Percentiles rank a stretch among this genome's conserved stretches.
phyloP scores from a whole-genome alignment of 2,329 filamentous ascomycete genomes.

The Sarocladium strictum region DNA sequence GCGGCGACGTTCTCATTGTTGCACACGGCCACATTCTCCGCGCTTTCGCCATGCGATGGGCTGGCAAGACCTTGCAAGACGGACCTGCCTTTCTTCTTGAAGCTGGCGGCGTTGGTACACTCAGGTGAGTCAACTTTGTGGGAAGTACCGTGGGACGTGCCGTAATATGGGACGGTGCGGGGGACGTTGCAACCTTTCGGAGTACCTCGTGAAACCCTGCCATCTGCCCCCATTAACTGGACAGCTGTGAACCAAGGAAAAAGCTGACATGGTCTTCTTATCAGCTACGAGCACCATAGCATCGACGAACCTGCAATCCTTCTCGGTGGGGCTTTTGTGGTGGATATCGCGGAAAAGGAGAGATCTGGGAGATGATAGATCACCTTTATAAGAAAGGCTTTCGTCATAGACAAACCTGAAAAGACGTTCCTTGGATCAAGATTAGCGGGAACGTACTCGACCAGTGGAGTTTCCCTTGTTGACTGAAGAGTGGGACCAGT shows the following conservation, averaged over 20 bases:
- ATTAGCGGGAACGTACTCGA: not conserved
- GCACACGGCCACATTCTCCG: constrained; percentile 87
- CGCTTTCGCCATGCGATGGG: constrained; percentile 84
- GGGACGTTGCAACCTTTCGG: not conserved
- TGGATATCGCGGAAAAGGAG: constrained; percentile 29
- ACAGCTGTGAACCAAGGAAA: not conserved
- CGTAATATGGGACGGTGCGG: not conserved
- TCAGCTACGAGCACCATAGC: constrained; percentile 72
- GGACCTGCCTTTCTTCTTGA: constrained; percentile 80
- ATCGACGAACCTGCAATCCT: constrained; percentile 75
- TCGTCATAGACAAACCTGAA: not conserved
- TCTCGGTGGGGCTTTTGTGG: constrained; percentile 65
- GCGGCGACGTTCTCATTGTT: constrained; percentile 53
- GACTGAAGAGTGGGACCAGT: not conserved
- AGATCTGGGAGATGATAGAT: constrained; percentile 8
- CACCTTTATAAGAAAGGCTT: not conserved
- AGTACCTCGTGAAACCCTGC: too few species aligned
- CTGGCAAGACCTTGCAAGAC: constrained; percentile 64
- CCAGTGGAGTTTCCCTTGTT: not conserved
- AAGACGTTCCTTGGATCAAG: not conserved
- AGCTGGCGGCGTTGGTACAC: constrained; percentile 74
- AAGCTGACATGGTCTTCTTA: not conserved
- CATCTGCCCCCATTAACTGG: not conserved
- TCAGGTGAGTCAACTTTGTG: constrained; percentile 51
- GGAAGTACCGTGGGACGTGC: not conserved